Evolutionary conservation across 768 basidiomycete species (phyloP), one percentile per base, ranked within the genome.

Genomic region (Xerocomus spinulosus): DNA sequence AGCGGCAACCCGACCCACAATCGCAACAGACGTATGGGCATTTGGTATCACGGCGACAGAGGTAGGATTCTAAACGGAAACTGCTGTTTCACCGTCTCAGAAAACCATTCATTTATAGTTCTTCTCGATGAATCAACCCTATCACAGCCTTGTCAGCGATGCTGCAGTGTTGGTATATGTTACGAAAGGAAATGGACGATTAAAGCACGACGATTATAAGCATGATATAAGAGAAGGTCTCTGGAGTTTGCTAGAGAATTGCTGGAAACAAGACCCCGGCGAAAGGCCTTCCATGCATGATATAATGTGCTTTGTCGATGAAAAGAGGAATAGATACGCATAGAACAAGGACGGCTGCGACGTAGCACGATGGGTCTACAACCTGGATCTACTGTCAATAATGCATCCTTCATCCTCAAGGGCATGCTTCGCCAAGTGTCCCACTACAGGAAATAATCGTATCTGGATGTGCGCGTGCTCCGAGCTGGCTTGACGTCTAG

Each of bases 401-500:
- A 46, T 50, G 34, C 64, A 46, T 12, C 79, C 82, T 45, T 74
- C 72, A 7, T 81, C 78, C 57, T 85, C 77, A 33, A 87, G 62
- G 14, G 79, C 74, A 18, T 63, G 64, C 58, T 69, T 79, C 8
- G 91, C 87, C 30, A 91, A 58, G 18, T 68, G 66, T 25, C 89
- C 91, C 39, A 87, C 68, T 20, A 80, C 51, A 13, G 78, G 82
- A 66, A 88, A 89, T 9, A 73, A 58, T 2, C 48, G 44, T 10
- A 44, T 50, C 33, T 76, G 72, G 39, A 74, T 52, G 36, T 67
- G 70, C 7, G 92, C 92, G 35, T 73, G 70, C 64, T 92, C 91
- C 0, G 92, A 94, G 62, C 88, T 93, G 4, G 92, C 92, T 66
- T 96, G 92, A 17, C 89, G 80, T 21, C 85, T 76, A 1, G 91